Evolutionary conservation across 768 basidiomycete species (phyloP).

Genomic region (Panaeolus cyanescens): DNA sequence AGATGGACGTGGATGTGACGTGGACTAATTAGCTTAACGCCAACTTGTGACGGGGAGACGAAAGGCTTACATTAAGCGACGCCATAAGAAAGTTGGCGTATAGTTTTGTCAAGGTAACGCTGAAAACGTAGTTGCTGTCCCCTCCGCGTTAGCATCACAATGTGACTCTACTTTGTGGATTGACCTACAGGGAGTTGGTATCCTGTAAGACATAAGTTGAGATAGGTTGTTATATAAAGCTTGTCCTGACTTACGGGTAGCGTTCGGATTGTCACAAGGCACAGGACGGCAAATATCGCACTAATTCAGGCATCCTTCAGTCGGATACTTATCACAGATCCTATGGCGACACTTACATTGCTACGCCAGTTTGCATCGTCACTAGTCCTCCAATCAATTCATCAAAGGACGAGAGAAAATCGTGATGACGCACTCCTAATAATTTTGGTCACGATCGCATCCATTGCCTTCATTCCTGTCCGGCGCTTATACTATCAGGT

Average conservation of each 20-base stretch:
- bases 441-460: not conserved
- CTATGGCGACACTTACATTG: not conserved
- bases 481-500: not conserved
- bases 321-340: too few species aligned
- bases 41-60: too few species aligned
- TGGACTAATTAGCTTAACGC: too few species aligned
- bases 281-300: not conserved
- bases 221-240: not conserved
- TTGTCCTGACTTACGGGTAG: not conserved
- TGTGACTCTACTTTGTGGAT: too few species aligned
- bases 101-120: not conserved
- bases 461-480: not conserved
- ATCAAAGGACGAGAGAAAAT: not conserved
- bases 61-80: not conserved
- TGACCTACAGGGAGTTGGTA: not conserved
- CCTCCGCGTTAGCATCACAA: too few species aligned
- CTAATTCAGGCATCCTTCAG: too few species aligned
- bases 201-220: not conserved
- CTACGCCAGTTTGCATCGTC: not conserved
- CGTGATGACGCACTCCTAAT: not conserved
- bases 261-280: not conserved
- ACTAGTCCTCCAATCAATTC: too few species aligned
- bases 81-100: not conserved
- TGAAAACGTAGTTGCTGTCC: not conserved
- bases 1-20: too few species aligned